phyloP scores from a whole-genome alignment of 352 stramenopile species.

The Phytophthora tentaculata region DNA sequence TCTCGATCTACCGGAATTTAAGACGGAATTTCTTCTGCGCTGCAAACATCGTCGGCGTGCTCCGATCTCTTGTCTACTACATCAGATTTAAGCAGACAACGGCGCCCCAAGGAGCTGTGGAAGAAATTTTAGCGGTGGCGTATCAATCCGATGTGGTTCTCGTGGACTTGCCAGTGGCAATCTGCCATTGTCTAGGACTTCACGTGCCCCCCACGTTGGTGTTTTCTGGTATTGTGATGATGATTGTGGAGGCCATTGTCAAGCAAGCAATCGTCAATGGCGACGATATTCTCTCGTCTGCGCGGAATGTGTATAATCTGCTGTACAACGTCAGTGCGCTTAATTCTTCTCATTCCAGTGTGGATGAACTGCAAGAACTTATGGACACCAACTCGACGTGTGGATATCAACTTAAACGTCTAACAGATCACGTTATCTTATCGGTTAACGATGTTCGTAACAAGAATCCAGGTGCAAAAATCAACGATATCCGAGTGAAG shows the following conservation, averaged over 20 bases:
- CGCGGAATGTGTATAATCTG: conserved; percentile 23
- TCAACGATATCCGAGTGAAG: conserved; percentile 24
- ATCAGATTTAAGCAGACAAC: conserved; percentile 25
- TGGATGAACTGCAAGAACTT: conserved; percentile 24
- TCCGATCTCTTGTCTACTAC: conserved; percentile 27
- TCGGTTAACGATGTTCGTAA: conserved; percentile 18
- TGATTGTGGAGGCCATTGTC: conserved; percentile 27
- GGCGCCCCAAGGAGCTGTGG: conserved; percentile 13
- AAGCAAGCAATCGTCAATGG: conserved; percentile 28
- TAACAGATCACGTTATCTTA: conserved; percentile 28
- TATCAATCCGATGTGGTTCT: conserved; percentile 32
- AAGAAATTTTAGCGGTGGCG: conserved; percentile 19
- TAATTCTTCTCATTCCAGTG: conserved; percentile 14
- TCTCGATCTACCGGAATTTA: conserved; percentile 2
- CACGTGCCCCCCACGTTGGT: conserved; percentile 20
- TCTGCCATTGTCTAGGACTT: conserved; percentile 28
- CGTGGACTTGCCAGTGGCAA: conserved; percentile 29
- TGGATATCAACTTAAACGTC: conserved; percentile 27
- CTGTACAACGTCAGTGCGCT: conserved; percentile 10
- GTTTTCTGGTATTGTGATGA: conserved; percentile 28
- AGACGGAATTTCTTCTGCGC: conserved; percentile 27
- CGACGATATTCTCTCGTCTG: conserved; percentile 25
- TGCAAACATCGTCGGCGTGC: conserved; percentile 26
- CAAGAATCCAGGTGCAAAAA: conserved; percentile 10
- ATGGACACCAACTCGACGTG: conserved; percentile 29